A percentile compares a stretch with the other conserved stretches of the same genome.
Conservation (phyloP, 2,329 filamentous ascomycete species). For the Aspergillus sp. region DNA sequence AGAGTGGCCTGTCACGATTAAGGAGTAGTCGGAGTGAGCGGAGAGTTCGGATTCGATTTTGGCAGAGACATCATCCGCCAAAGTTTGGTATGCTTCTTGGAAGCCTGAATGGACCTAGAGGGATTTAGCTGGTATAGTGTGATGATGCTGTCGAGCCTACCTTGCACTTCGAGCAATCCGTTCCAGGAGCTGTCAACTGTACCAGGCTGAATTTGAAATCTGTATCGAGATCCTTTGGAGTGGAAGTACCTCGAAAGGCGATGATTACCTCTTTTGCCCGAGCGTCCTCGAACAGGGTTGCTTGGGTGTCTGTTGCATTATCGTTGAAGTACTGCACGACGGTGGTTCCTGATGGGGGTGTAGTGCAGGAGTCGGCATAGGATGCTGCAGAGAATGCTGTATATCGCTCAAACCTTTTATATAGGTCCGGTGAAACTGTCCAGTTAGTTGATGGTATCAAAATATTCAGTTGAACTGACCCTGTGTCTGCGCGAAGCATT, state of each 20-base stretch:
- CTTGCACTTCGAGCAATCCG: not conserved
- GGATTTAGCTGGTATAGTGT: not conserved
- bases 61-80: not conserved
- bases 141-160: accelerated
- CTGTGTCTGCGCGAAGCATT: not conserved
- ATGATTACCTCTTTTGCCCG: not conserved
- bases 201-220: not conserved
- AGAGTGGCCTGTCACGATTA: not conserved
- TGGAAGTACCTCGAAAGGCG: not conserved
- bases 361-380: not conserved
- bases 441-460: not conserved
- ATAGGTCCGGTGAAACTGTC: not conserved
- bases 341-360: not conserved
- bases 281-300: not conserved
- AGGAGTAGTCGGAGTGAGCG: not conserved
- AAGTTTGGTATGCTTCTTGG: not conserved
- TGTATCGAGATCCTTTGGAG: not conserved
- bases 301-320: not conserved
- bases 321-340: not conserved
- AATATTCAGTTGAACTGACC: not conserved
- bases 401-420: not conserved
- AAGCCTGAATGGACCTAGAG: not conserved
- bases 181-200: not conserved
- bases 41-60: not conserved
- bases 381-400: not conserved